Evolutionary conservation across 1,284 basidiomycete genomes (phyloP).

Genomic region (Wolfiporia cocos): DNA sequence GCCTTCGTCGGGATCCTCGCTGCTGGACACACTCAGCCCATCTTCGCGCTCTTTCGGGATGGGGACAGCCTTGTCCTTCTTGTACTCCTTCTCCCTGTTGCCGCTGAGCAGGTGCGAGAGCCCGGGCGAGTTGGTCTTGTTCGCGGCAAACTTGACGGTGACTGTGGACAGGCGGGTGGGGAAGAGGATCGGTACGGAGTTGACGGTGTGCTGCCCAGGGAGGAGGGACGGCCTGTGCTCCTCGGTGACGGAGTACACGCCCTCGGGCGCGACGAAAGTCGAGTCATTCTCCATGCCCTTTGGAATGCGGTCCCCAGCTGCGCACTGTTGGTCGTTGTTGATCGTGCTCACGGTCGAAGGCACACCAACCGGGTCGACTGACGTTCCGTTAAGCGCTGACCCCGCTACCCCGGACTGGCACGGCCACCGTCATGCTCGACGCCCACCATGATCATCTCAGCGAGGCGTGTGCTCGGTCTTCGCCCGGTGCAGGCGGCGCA

Average conservation of each 20-base stretch:
- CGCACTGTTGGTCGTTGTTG: too few relatives aligned
- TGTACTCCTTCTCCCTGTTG: constrained; percentile 51
- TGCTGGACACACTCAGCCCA: constrained; percentile 70
- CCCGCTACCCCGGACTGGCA: too few relatives aligned
- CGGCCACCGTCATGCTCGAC: too few relatives aligned
- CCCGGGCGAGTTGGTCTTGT: constrained; percentile 47
- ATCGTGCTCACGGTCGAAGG: too few relatives aligned
- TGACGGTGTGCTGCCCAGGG: constrained; percentile 40
- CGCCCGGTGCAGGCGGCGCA: too few relatives aligned
- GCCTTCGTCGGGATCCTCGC: constrained; percentile 63
- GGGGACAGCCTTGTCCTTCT: constrained; percentile 35
- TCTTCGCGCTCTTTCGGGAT: constrained; percentile 39
- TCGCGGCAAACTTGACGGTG: constrained; percentile 58
- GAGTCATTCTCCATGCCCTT: constrained; percentile 68
- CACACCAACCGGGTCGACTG: too few relatives aligned
- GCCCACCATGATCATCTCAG: too few relatives aligned
- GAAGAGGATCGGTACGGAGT: constrained; percentile 40
- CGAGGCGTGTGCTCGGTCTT: too few relatives aligned
- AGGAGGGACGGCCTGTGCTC: constrained; percentile 64
- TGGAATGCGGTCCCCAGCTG: too few relatives aligned
- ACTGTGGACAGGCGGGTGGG: constrained; percentile 61
- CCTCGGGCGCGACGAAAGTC: constrained; percentile 81
- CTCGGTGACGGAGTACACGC: constrained; percentile 81
- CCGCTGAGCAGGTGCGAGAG: constrained; percentile 61
- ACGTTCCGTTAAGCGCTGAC: too few relatives aligned